Base-by-base conservation (phyloP, 148 eudicot species). In the Diospyros kaki region DNA sequence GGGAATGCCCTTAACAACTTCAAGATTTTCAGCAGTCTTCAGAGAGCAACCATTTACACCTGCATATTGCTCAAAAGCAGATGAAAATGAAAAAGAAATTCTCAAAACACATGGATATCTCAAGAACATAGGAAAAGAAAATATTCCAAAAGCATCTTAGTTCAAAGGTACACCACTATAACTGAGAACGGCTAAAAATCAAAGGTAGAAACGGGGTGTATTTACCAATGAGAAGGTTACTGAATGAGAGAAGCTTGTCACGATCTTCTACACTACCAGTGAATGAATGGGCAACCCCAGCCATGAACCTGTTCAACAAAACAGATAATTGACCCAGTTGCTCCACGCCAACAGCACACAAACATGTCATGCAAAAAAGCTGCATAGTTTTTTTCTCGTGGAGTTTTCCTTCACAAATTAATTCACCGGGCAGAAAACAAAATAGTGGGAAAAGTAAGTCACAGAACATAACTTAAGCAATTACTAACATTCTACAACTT, bases 11-110 rank as follows among this genome's bases (percentile, higher is more conserved):
- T 81, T 91, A 62, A 95, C 90, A 74, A 86, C 97, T 46, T 93
- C 97, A 78, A 95, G 91, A 78, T 95, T 95, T 76, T 93, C 97
- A 68, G 88, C 81, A 52, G 86, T 89, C 86, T 89, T 95, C 67
- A 95, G 81, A 72, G 99, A 95, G 81, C 99, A 95, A 51, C 99
- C 99, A 83, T 95, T 95, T 44, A 95, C 78, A 56, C 99, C 99
- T 95, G 76, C 54, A 61, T 48, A 66, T 68, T 71, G 73, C 64
- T 65, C 17, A 62, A 51, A 71, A 44, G 71, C 6, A 56, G 43
- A 11, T 56, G 60, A 18, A 28, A 54, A n/a, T 17, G 65, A 58
- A 14, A 41, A 72, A 42, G 39, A 39, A 9, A 15, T 48, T 48
- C 52, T 48, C 4, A 56, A 55, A 2, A 69, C 6, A 28, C 18